These are phyloP conservation scores for Furcasterigmium sp. DNA, from an alignment of 2,329 filamentous ascomycete species.

Conservation along the genomic window DNA sequence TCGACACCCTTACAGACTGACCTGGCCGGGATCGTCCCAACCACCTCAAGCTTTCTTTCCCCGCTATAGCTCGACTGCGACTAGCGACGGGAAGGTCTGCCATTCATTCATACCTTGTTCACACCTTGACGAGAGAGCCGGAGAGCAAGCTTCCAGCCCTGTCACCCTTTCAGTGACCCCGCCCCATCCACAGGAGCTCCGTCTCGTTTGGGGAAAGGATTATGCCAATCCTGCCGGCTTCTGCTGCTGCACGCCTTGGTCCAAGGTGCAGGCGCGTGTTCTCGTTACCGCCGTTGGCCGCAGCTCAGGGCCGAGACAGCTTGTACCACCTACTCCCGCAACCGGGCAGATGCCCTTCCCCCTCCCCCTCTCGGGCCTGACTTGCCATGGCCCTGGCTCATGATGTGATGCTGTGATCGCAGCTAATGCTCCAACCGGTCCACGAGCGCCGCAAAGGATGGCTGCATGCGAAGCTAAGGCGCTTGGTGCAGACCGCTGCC, in stretches of 20 bases:
- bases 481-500: background rate
- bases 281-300: background rate
- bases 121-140: too few species aligned
- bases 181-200: background rate
- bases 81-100: too few species aligned
- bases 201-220: too few species aligned
- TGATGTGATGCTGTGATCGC: constrained; percentile 1
- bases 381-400: background rate
- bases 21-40: too few species aligned
- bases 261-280: background rate
- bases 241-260: too few species aligned
- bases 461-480: constrained; percentile 1
- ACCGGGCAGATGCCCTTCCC: background rate
- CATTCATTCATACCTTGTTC: too few species aligned
- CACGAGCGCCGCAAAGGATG: background rate
- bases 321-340: background rate
- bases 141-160: background rate
- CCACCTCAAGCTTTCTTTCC: too few species aligned
- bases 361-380: too few species aligned
- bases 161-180: background rate
- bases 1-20: background rate
- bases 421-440: background rate
- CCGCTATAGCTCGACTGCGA: too few species aligned
- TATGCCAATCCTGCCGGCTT: too few species aligned
- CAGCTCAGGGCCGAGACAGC: background rate